Base-by-base conservation (phyloP, 441 rosid genomes). In the Aquilaria agallochum region DNA sequence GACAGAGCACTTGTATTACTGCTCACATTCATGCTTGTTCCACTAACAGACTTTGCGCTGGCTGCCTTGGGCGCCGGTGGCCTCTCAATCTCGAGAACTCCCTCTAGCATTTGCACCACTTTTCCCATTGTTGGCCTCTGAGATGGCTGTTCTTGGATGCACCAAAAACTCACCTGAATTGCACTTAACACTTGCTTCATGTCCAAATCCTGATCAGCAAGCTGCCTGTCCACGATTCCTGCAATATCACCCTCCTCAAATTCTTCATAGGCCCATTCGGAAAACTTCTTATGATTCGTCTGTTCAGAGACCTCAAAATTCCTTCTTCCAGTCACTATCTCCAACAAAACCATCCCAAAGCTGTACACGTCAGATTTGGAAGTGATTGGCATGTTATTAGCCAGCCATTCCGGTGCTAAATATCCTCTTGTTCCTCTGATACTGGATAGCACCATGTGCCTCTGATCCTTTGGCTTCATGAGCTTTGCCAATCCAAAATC, bases 401-500 rank as follows among this genome's bases (percentile, higher is more conserved):
- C 87, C 10, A 89, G 80, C 94, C 96, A 89, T 63, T 89, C 93
- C 0, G 88, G 93, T 0, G 88, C 94, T 48, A 89, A 67, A 74
- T 86, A 87, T 11, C 96, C 94, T 71, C 91, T 77, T 5, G 94
- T 89, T 8, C 96, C 92, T 71, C 90, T 80, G 63, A 85, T 66
- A n/a, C 84, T 87, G 45, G 91, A 80, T 59, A 87, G 63, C 31
- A 81, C 84, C 52, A 84, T 70, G 75, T 60, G 59, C 10, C 87
- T 81, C 62, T 85, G 80, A 59, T 89, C 87, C 45, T 89, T 75
- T 45, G 73, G 71, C 55, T 84, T 91, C 30, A 85, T 72, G 44
- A 89, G 84, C 78, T 89, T 87, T 32, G 94, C 91, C 15, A 89
- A 74, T 51, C 94, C 89, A 3, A 89, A 89, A 63, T 89, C 96